phyloP scores from a whole-genome alignment of 805 yeast genomes.

The Cyberlindnera lachancei region DNA sequence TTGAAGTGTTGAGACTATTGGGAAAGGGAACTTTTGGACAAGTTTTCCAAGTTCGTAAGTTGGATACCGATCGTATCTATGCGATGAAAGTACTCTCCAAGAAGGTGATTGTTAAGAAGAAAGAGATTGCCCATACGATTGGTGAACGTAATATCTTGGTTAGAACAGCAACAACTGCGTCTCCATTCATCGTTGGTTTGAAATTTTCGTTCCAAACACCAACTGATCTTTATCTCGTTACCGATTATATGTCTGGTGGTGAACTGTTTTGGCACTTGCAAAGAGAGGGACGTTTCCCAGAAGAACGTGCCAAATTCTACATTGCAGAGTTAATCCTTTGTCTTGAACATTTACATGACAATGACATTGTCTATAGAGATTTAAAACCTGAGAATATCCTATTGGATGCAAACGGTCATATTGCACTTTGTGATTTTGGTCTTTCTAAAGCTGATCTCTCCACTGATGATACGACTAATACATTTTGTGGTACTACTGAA shows the following conservation, averaged over 20 bases:
- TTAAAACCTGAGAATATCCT: constrained; percentile 94
- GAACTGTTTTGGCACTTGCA: constrained; percentile 96
- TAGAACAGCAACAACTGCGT: constrained; percentile 79
- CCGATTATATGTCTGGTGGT: constrained; percentile 98
- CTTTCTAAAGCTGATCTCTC: constrained; percentile 87
- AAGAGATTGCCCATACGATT: constrained; percentile 96
- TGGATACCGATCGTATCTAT: constrained; percentile 82
- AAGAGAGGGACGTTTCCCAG: constrained; percentile 89
- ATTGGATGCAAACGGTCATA: constrained; percentile 94
- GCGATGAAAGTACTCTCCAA: constrained; percentile 97
- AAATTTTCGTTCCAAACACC: constrained; percentile 97
- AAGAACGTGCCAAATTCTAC: constrained; percentile 92
- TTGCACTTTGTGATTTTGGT: constrained; percentile 96
- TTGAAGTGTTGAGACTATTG: constrained; percentile 79
- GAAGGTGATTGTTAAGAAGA: constrained; percentile 91
- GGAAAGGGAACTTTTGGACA: constrained; percentile 98
- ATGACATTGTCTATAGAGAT: constrained; percentile 94
- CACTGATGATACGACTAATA: constrained; percentile 81
- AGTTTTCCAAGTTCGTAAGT: constrained; percentile 91
- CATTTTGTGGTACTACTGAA: constrained; percentile 98
- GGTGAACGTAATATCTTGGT: constrained; percentile 95
- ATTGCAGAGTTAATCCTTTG: constrained; percentile 94
- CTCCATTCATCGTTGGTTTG: constrained; percentile 92
- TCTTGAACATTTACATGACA: constrained; percentile 88
- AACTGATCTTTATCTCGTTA: constrained; percentile 82